Percentiles rank a stretch among this genome's conserved stretches.
phyloP scores from a whole-genome alignment of 23 red algal genomes.

The Gracilaria gracilis region DNA sequence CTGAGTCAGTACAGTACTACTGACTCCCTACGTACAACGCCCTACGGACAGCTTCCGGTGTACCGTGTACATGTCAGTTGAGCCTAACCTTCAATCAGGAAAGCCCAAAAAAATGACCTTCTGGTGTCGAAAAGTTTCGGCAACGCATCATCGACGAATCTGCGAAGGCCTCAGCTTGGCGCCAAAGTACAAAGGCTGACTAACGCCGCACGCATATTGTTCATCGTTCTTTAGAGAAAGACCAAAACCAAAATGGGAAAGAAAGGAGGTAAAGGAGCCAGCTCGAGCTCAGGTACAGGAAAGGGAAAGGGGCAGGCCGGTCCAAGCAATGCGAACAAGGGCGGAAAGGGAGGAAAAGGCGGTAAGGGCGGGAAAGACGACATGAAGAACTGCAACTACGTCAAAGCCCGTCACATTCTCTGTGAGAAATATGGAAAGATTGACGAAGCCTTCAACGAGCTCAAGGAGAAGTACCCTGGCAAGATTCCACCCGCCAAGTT shows the following conservation, averaged over 20 bases:
- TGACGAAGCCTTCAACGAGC: constrained; percentile 77
- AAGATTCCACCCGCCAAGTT: constrained; percentile 88
- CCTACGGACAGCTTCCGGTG: too few relatives aligned
- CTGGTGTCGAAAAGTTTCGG: too few relatives aligned
- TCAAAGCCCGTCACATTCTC: constrained; percentile 98
- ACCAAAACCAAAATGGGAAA: constrained; percentile 50
- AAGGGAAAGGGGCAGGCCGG: constrained; percentile 54
- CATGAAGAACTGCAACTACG: constrained; percentile 94
- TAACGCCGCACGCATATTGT: too few relatives aligned
- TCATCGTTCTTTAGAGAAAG: not conserved
- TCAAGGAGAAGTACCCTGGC: constrained; percentile 76
- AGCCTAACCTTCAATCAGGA: too few relatives aligned
- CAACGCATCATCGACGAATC: too few relatives aligned
- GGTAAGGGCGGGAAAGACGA: constrained; percentile 75
- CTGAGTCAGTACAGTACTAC: too few relatives aligned
- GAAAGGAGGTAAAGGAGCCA: constrained; percentile 62
- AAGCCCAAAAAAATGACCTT: too few relatives aligned
- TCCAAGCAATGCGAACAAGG: constrained; percentile 34
- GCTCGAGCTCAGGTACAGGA: constrained; percentile 26
- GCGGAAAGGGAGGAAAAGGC: constrained; percentile 61
- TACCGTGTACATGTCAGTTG: too few relatives aligned
- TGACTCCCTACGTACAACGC: too few relatives aligned
- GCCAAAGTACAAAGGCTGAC: too few relatives aligned
- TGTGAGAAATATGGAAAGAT: constrained; percentile 95
- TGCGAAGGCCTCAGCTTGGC: too few relatives aligned